Conservation (phyloP, 805 yeast genomes). For the Candida stauntonica region DNA sequence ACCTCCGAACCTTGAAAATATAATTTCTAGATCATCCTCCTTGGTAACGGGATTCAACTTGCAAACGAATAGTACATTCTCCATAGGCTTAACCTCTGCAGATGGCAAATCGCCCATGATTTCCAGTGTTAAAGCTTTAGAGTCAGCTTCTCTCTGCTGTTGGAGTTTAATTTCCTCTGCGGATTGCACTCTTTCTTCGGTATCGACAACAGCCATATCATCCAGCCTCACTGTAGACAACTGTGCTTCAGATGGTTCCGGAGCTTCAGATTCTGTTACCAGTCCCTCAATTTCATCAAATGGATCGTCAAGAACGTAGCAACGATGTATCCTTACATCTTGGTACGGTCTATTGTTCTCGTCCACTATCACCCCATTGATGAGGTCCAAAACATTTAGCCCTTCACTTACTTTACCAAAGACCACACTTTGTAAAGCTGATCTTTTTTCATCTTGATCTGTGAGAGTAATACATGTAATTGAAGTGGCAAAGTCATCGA, state of each 20-base stretch:
- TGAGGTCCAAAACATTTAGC: slow-evolving; percentile 38
- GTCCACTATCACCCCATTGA: slow-evolving; percentile 40
- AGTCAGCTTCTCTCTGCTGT: slow-evolving; percentile 35
- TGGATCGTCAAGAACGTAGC: slow-evolving; percentile 51
- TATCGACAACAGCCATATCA: slow-evolving; percentile 19
- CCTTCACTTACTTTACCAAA: slow-evolving; percentile 56
- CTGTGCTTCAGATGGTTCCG: slow-evolving; percentile 34
- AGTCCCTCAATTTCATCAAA: slow-evolving; percentile 34
- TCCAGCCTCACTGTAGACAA: slow-evolving; percentile 30
- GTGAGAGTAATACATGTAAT: slow-evolving; percentile 35
- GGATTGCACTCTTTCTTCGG: slow-evolving; percentile 20
- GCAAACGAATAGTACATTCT: slow-evolving; percentile 57
- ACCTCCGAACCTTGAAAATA: slow-evolving; percentile 60
- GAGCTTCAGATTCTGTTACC: slow-evolving; percentile 27
- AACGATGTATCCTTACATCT: slow-evolving; percentile 49
- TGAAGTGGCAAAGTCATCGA: slow-evolving; percentile 28
- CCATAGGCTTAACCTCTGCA: slow-evolving; percentile 56
- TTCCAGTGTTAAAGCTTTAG: slow-evolving; percentile 59
- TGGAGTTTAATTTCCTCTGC: slow-evolving; percentile 27
- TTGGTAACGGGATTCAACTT: slow-evolving; percentile 58
- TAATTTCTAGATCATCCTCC: slow-evolving; percentile 49
- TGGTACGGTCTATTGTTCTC: slow-evolving; percentile 36
- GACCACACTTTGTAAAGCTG: slow-evolving; percentile 22
- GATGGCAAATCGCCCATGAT: slow-evolving; percentile 59
- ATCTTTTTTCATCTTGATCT: slow-evolving; percentile 22